Evolutionary conservation across 2,329 filamentous ascomycete genomes (phyloP), one percentile per base, ranked within the genome.

Genomic region (Thielaviopsis euricoi): DNA sequence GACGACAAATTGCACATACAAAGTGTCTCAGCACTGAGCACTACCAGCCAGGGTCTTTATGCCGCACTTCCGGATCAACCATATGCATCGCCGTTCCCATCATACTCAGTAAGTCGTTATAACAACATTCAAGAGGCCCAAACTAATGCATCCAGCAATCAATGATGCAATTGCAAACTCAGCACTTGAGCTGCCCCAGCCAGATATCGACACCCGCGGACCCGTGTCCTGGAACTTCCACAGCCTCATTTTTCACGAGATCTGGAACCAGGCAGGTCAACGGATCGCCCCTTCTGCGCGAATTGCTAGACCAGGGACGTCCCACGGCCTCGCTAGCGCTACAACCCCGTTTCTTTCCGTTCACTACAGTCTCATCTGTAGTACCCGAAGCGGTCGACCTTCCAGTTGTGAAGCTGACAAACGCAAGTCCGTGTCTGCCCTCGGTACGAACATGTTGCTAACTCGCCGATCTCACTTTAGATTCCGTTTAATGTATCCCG

Each of bases 401-500:
- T 37, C 76, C 74, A 2, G 75, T 80, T 1, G 66, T 80, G 21
- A 73, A 74, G 60, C 68, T 81, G 33, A 70, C 66, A 55, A 80
- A 80, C 48, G 77, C 78, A 63, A 69, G 76, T 70, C 3, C 12
- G 25, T 15, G 0, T 7, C 5, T 25, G 5, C 23, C n/a, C 48
- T 29, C 17, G 3, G n/a, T 48, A 9, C 10, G 17, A 5, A 3
- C 4, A 33, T 1, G 17, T 54, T 29, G 46, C 57, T 62, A 43
- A 64, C 54, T n/a, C 21, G 3, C 26, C 0, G 1, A 43, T 1
- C 23, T 23, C n/a, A 4, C 48, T 6, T 19, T 58, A 82, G 79
- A 81, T 81, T 58, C 80, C 79, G 0, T 82, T 80, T 62, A 68
- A 69, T 17, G 74, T 76, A 53, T 76, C 70, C 23, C 74, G 76